Evolutionary conservation across 1,284 basidiomycete genomes (phyloP).

Genomic region (Exobasidium rhododendri): DNA sequence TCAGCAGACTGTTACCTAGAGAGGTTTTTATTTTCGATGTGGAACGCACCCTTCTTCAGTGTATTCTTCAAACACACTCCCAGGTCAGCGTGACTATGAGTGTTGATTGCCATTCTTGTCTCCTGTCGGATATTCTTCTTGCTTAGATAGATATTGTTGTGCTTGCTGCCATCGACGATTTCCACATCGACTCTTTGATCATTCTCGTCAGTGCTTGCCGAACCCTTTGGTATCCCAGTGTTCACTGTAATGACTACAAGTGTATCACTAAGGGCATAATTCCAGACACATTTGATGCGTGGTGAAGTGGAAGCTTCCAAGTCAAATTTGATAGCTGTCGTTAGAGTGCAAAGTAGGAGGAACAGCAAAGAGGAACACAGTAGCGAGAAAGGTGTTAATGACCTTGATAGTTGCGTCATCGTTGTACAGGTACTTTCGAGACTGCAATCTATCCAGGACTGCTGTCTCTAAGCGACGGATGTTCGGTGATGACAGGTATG

Average conservation of each 20-base stretch:
- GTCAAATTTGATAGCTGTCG: constrained; percentile 50
- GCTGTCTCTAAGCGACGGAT: no score
- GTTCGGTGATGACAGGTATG: no score
- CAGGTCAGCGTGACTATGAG: constrained; percentile 87
- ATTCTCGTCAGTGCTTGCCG: constrained; percentile 18
- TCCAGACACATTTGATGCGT: constrained; percentile 51
- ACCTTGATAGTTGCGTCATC: neutral
- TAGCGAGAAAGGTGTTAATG: no score
- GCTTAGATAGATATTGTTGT: constrained; percentile 84
- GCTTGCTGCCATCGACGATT: constrained; percentile 82
- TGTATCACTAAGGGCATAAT: constrained; percentile 52
- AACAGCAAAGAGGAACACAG: constrained; percentile 7
- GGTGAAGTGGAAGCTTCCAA: constrained; percentile 29
- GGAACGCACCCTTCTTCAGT: constrained; percentile 49
- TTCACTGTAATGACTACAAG: constrained; percentile 78
- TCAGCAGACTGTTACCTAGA: no score
- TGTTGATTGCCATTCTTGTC: constrained; percentile 87
- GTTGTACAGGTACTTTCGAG: neutral
- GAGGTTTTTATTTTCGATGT: no score
- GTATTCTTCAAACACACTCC: constrained; percentile 90
- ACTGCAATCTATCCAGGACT: no score
- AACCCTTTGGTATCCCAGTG: constrained; percentile 61
- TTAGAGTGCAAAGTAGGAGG: constrained; percentile 10
- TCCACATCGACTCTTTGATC: constrained; percentile 71
- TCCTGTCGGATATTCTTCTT: constrained; percentile 86